Evolutionary conservation across 768 basidiomycete genomes (phyloP), one percentile per base, ranked within the genome.

Genomic region (Galerina marginata): DNA sequence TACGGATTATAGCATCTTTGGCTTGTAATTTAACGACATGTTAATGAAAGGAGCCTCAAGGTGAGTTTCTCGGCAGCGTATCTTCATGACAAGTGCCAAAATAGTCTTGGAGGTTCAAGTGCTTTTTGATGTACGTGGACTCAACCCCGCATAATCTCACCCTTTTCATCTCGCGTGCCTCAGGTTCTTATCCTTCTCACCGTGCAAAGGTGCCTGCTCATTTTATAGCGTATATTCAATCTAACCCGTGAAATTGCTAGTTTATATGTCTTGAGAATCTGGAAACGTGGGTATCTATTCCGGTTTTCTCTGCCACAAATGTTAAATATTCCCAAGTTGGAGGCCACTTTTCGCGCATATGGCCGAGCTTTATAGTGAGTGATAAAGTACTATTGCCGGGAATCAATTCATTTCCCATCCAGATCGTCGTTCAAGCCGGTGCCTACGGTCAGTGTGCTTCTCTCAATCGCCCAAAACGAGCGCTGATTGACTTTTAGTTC

Each of bases 201-300:
- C 2, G 55, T 56, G 15, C 55, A 56, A 7, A 47, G 44, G 29
- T 51, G n/a, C 6, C 16, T 16, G 3, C n/a, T 9, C 7, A 37
- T 23, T 37, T 9, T 2, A 4, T 12, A 16, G 20, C 9, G 3
- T 16, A 29, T 14, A 2, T n/a, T 38, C 2, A 11, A 37, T 37
- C 36, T 29, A 51, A 16, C 7, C 16, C 29, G 2, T 25, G 2
- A 36, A 7, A 20, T 37, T 37, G 1, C 14, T 37, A 51, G 49
- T 11, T n/a, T 56, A 11, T 56, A 56, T n/a, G 43, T 44, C 16
- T 38, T 56, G n/a, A 25, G 45, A 5, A 46, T 56, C 23, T 47
- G 43, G 45, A 56, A 46, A 10, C 44, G 55, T 46, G 33, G 12
- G 55, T 56, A 9, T 36, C 43, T 23, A n/a, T 45, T 33, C 23